Base-by-base conservation (phyloP, 2,329 filamentous ascomycete genomes). In the Kalaharituber pfeilii region DNA sequence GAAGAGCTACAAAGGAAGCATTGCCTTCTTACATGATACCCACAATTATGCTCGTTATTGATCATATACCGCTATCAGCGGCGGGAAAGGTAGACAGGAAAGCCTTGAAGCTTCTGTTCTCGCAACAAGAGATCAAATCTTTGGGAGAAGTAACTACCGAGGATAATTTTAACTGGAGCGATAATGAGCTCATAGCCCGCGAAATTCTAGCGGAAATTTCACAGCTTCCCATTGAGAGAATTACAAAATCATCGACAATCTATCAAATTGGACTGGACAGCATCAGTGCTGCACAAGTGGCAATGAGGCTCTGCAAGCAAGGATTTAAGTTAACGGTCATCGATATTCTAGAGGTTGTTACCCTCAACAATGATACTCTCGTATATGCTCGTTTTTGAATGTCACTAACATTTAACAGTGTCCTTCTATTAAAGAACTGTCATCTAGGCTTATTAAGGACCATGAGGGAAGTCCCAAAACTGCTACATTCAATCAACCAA, bases 241-340 rank as follows among this genome's bases (percentile, higher is more conserved):
- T 94, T 49, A 63, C 65, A 2, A 73, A 72, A 11, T 65, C 75
- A 8, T 86, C 79, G 0, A 86, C 84, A 0, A 86, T 96, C 50
- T 94, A 89, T 62, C 80, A 83, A 55, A 76, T 94, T n/a, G 89
- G 89, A 0, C 71, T 95, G 2, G 88, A 95, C 67, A 95, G 88
- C 65, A 91, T 96, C 63, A 88, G 83, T 57, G 84, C 86, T 0
- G 74, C 78, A 15, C 87, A 94, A 63, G 72, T 94, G 8, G 84
- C 86, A 0, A 74, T 78, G 1, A 69, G 74, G 25, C 70, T 95
- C 15, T 78, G 82, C 18, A 75, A 73, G 36, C 63, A 73, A 18
- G 80, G 79, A 0, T 70, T 79, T 36, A 63, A 66, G 1, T 67
- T 87, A 0, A 78, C 79, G 1, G 80, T 84, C 0, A 76, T 79